These are phyloP conservation scores for Strigomonas culicis DNA, from an alignment of 208 protist species.

Conservation along the genomic window DNA sequence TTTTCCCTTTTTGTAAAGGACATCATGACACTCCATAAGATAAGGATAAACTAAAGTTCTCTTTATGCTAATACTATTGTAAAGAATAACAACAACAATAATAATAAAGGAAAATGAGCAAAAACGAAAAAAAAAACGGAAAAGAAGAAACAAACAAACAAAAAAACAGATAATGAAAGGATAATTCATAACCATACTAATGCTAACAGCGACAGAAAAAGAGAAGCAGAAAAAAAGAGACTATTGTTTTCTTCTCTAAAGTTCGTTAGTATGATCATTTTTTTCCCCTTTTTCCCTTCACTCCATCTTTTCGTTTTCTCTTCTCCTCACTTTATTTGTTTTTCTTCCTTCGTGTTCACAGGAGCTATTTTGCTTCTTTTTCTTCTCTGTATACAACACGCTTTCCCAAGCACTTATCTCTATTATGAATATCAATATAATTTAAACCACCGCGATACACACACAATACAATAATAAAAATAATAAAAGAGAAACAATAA, in stretches of 20 bases:
- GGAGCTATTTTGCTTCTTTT: conserved; percentile 7
- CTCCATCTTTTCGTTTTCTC: conserved; percentile 6
- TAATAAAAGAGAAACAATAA: not conserved
- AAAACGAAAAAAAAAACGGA: conserved; percentile 12
- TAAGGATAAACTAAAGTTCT: not conserved
- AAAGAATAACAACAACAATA: conserved; percentile 8
- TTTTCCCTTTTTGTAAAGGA: conserved; percentile 14
- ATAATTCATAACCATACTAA: conserved; percentile 3
- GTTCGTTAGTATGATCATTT: too few relatives aligned
- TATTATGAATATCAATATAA: conserved; percentile 10
- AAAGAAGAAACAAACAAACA: conserved; percentile 3
- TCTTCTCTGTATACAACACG: not conserved
- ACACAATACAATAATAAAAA: conserved; percentile 5
- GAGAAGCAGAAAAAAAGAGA: too few relatives aligned
- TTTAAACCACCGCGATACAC: conserved; percentile 10
- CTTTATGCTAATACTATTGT: conserved; percentile 9
- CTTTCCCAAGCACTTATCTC: not conserved
- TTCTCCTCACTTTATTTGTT: not conserved
- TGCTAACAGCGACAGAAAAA: not conserved
- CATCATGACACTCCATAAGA: not conserved
- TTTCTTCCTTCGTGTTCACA: not conserved
- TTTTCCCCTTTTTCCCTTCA: not conserved
- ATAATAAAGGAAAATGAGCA: conserved; percentile 11
- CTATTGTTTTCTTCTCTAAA: too few relatives aligned
- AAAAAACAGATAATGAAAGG: not conserved